Conservation (phyloP, 805 yeast species). For the Ogataea pilisensis region DNA sequence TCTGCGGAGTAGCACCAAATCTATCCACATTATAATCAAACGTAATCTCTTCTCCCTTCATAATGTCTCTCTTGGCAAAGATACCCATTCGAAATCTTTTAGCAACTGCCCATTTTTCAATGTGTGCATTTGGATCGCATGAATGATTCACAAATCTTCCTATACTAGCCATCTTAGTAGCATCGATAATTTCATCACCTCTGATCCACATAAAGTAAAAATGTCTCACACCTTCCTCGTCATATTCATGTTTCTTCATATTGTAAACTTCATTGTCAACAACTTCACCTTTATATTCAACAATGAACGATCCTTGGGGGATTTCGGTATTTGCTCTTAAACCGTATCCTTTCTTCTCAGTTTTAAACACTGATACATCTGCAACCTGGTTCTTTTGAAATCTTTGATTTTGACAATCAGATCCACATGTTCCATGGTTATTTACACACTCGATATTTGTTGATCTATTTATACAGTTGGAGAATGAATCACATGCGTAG, state of each 20-base stretch:
- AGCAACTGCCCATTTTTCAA: slow-evolving; percentile 96
- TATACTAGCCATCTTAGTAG: slow-evolving; percentile 81
- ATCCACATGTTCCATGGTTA: slow-evolving; percentile 69
- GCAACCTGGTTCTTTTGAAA: slow-evolving; percentile 79
- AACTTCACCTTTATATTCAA: slow-evolving; percentile 93
- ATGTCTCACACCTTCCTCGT: slow-evolving; percentile 63
- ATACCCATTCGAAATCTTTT: slow-evolving; percentile 91
- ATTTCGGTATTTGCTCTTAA: slow-evolving; percentile 64
- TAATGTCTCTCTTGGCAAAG: slow-evolving; percentile 73
- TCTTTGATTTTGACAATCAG: slow-evolving; percentile 78
- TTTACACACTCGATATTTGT: slow-evolving; percentile 90
- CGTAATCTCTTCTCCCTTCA: slow-evolving; percentile 83
- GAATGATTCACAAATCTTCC: slow-evolving; percentile 95
- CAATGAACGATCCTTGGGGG: slow-evolving; percentile 64
- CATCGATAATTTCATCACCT: slow-evolving; percentile 90
- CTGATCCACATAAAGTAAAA: slow-evolving; percentile 96
- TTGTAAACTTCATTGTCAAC: slow-evolving; percentile 77
- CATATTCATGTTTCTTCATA: slow-evolving; percentile 70
- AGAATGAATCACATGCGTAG: slow-evolving; percentile 75
- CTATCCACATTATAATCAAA: slow-evolving; percentile 93
- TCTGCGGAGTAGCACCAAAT: slow-evolving; percentile 92
- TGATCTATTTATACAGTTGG: slow-evolving; percentile 87
- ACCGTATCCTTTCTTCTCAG: slow-evolving; percentile 88
- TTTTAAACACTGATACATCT: slow-evolving; percentile 70
- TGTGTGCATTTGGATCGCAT: slow-evolving; percentile 90